Evolutionary conservation across 2,329 filamentous ascomycete species (phyloP).

Genomic region (Epichloe scottii): DNA sequence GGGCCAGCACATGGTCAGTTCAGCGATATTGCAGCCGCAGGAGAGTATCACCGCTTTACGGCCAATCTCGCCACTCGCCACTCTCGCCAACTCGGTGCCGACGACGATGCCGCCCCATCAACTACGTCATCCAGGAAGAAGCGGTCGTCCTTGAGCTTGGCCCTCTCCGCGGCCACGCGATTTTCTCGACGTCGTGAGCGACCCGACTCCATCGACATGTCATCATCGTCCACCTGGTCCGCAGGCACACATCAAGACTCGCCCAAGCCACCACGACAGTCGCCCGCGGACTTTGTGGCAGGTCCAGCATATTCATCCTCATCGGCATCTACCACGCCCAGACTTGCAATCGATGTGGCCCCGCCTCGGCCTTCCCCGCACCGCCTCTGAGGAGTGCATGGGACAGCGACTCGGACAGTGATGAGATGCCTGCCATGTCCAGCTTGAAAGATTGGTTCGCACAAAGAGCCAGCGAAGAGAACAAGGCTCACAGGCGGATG

Average conservation of each 20-base stretch:
- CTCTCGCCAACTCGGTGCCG: not conserved
- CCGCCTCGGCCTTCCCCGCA: constrained; percentile 6
- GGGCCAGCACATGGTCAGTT: constrained; percentile 15
- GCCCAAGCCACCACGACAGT: not conserved
- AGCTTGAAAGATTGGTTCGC: constrained; percentile 8
- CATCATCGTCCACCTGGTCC: not conserved
- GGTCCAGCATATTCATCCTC: not conserved
- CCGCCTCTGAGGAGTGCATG: constrained; percentile 17
- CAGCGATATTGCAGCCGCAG: constrained; percentile 18
- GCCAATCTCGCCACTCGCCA: constrained; percentile 17
- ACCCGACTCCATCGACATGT: constrained; percentile 7
- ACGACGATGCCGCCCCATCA: not conserved
- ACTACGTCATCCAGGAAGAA: constrained; percentile 4
- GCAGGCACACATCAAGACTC: not conserved
- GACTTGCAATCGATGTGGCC: not conserved
- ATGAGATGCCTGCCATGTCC: constrained; percentile 9
- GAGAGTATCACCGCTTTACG: constrained; percentile 24
- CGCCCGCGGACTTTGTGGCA: not conserved
- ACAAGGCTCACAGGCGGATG: constrained; percentile 1
- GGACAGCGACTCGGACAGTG: constrained; percentile 20
- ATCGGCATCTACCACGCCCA: not conserved
- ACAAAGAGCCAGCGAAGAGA: constrained; percentile 1
- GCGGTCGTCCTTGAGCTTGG: constrained; percentile 12
- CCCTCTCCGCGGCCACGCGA: constrained; percentile 14
- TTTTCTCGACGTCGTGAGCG: constrained; percentile 17